Conservation (phyloP, 208 protist species). For the Naegleria gruberi region DNA sequence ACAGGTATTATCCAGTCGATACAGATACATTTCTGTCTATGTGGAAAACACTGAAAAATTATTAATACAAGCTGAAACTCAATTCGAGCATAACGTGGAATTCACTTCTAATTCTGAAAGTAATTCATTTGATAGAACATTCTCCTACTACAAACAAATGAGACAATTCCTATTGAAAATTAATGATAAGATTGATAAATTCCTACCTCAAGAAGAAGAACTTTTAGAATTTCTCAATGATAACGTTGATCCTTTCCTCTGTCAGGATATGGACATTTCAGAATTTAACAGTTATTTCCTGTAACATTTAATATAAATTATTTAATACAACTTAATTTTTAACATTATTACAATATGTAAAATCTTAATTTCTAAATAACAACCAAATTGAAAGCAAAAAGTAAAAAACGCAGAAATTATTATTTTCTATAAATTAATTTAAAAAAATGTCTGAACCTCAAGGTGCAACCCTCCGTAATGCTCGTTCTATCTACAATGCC, state of each 20-base stretch:
- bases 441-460: neutral
- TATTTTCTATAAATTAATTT: too few species aligned
- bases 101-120: neutral
- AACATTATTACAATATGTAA: too few species aligned
- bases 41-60: neutral
- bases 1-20: neutral
- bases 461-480: neutral
- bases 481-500: neutral
- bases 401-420: too few species aligned
- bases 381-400: neutral
- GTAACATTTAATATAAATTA: too few species aligned
- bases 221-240: too few species aligned
- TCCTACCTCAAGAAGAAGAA: neutral
- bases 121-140: neutral
- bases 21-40: neutral
- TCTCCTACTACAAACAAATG: neutral
- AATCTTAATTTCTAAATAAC: too few species aligned
- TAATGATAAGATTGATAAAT: neutral
- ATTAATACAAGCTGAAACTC: neutral
- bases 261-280: neutral
- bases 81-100: neutral
- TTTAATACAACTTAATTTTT: too few species aligned
- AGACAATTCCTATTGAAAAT: neutral
- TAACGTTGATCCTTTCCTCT: too few species aligned
- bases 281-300: neutral